phyloP scores from a whole-genome alignment of 1,139 yeast genomes.

The Hansenula sp. region DNA sequence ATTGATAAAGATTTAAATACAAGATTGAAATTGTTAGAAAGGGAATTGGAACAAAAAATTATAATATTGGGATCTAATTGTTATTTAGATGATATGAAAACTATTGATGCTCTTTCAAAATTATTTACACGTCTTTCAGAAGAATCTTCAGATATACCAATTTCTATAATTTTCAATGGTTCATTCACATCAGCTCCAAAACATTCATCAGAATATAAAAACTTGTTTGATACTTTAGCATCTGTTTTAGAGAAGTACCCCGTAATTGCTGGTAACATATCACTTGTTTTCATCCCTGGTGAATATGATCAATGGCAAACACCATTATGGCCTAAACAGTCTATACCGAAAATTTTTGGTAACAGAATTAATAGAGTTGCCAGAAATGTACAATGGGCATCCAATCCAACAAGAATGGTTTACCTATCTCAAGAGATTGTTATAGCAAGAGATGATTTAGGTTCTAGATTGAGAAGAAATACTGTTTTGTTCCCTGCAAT shows the following conservation, averaged over 20 bases:
- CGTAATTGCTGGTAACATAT: constrained; percentile 35
- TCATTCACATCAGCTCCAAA: constrained; percentile 67
- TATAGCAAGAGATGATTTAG: constrained; percentile 66
- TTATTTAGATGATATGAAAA: constrained; percentile 53
- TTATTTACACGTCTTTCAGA: constrained; percentile 47
- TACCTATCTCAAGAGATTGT: constrained; percentile 84
- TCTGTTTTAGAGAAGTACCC: constrained; percentile 46
- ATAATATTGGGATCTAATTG: constrained; percentile 74
- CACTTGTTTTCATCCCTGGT: constrained; percentile 76
- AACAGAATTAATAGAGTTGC: constrained; percentile 60
- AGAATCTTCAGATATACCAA: constrained; percentile 41
- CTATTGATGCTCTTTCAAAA: constrained; percentile 58
- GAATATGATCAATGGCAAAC: constrained; percentile 93
- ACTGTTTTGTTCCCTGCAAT: constrained; percentile 49
- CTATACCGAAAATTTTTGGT: constrained; percentile 68
- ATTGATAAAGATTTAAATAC: constrained; percentile 56
- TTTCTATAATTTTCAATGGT: constrained; percentile 58
- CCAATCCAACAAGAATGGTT: constrained; percentile 74
- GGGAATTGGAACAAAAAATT: constrained; percentile 53
- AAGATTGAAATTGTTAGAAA: constrained; percentile 53
- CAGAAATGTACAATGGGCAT: constrained; percentile 63
- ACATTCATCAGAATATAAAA: constrained; percentile 57
- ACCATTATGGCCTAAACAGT: constrained; percentile 64
- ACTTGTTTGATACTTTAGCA: constrained; percentile 70
- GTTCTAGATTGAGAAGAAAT: constrained; percentile 66